Evolutionary conservation across 177 flowering plant genomes (phyloP).

Genomic region (Telopea speciosissima): DNA sequence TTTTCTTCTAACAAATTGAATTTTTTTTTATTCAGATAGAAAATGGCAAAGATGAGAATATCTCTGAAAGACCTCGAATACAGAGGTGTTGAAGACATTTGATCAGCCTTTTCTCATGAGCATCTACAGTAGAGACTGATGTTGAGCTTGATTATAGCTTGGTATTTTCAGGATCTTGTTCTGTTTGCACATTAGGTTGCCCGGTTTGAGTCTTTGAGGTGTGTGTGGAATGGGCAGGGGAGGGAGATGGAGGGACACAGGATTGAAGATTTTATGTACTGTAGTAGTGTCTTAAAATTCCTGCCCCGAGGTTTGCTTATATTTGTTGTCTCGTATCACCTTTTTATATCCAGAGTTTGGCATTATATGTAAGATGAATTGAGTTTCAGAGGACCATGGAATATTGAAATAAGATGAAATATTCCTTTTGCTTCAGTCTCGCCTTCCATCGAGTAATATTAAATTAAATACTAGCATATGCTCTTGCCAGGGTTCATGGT

Average conservation of each 20-base stretch:
- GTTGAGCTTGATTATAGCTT: constrained; percentile 1
- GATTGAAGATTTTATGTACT: constrained; percentile 6
- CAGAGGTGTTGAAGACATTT: neutral
- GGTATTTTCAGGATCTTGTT: neutral
- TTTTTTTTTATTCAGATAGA: constrained; percentile 40
- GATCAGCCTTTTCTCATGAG: neutral
- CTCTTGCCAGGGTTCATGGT: no score
- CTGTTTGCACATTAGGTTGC: neutral
- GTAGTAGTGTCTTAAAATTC: neutral
- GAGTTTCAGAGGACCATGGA: neutral
- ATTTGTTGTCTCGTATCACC: neutral
- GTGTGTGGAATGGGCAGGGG: neutral
- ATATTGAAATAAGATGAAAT: neutral
- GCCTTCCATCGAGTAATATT: neutral
- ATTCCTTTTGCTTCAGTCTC: neutral
- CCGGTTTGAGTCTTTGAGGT: neutral
- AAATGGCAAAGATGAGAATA: constrained; percentile 47
- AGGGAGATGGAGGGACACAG: neutral
- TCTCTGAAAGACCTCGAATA: neutral
- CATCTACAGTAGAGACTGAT: constrained; percentile 1
- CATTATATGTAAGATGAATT: neutral
- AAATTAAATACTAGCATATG: no score
- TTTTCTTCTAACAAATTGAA: constrained; percentile 1
- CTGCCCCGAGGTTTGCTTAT: constrained; percentile 2
- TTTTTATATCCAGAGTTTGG: neutral